These are phyloP conservation scores for Phytophthora meadii DNA, from an alignment of 352 stramenopile species.

Conservation along the genomic window DNA sequence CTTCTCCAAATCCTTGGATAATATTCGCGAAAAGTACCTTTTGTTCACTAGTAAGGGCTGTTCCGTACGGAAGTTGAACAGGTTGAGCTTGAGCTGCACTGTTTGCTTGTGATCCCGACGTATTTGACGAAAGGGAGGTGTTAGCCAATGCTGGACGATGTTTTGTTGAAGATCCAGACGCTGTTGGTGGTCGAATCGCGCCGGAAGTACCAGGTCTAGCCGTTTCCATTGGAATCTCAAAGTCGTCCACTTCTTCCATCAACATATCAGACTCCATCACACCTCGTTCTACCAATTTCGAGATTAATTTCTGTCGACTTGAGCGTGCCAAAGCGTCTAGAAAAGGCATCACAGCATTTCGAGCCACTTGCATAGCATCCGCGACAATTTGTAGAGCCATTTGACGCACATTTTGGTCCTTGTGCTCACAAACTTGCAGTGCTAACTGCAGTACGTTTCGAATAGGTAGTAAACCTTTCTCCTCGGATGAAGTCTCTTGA, in stretches of 20 bases:
- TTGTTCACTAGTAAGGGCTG: constrained; percentile 69
- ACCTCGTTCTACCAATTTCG: constrained; percentile 75
- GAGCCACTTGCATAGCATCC: constrained; percentile 66
- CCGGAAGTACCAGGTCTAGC: constrained; percentile 62
- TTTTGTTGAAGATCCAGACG: constrained; percentile 80
- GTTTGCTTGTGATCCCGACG: constrained; percentile 17
- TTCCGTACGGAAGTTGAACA: constrained; percentile 71
- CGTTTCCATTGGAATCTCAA: constrained; percentile 54
- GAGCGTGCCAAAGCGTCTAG: constrained; percentile 68
- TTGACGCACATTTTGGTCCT: constrained; percentile 71
- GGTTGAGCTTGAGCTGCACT: constrained; percentile 37
- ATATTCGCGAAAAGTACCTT: constrained; percentile 54
- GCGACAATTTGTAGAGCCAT: constrained; percentile 75
- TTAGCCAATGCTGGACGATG: constrained; percentile 72
- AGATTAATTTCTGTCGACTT: constrained; percentile 83
- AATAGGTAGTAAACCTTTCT: constrained; percentile 50
- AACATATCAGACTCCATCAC: constrained; percentile 80
- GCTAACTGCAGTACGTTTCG: constrained; percentile 76
- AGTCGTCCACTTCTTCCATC: constrained; percentile 88
- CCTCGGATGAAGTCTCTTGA: constrained; percentile 52
- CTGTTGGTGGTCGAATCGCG: constrained; percentile 64
- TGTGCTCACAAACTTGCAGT: constrained; percentile 75
- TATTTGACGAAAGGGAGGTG: constrained; percentile 50
- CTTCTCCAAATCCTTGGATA: constrained; percentile 70
- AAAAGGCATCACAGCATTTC: constrained; percentile 70